Conservation (phyloP, 352 stramenopile genomes). For the Bremia lactucae region DNA sequence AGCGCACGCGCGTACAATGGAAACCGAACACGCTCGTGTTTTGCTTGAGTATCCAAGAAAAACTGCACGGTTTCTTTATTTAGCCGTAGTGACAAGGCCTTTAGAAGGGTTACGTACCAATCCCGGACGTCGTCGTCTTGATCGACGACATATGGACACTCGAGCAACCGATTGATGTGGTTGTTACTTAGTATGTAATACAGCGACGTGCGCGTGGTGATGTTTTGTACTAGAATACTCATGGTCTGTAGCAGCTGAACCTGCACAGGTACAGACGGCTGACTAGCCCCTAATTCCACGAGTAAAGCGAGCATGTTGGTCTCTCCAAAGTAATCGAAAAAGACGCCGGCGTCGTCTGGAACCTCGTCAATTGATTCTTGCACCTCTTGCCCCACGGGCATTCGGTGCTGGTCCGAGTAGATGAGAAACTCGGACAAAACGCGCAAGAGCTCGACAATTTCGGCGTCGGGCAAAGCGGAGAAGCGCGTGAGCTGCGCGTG, state of each 20-base stretch:
- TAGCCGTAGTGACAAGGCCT: constrained; percentile 75
- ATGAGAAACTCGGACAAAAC: constrained; percentile 81
- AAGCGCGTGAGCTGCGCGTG: constrained; percentile 59
- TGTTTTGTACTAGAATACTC: constrained; percentile 87
- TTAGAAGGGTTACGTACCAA: constrained; percentile 85
- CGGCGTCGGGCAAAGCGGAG: constrained; percentile 41
- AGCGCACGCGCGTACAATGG: constrained; percentile 68
- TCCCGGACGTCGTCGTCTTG: constrained; percentile 77
- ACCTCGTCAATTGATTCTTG: constrained; percentile 1
- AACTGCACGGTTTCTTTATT: constrained; percentile 86
- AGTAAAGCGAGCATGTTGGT: constrained; percentile 91
- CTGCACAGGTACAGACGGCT: constrained; percentile 61
- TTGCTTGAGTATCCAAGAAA: constrained; percentile 56
- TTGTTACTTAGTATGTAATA: constrained; percentile 95
- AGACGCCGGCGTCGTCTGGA: constrained; percentile 30
- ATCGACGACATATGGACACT: constrained; percentile 59
- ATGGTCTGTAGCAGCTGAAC: constrained; percentile 90
- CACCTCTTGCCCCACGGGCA: constrained; percentile 11
- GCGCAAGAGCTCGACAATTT: constrained; percentile 76
- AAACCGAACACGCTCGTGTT: constrained; percentile 30
- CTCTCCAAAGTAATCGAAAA: constrained; percentile 96
- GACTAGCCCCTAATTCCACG: constrained; percentile 64
- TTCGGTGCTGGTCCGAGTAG: constrained; percentile 77
- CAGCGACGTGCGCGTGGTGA: constrained; percentile 81
- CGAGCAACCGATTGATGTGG: constrained; percentile 89